Evolutionary conservation across 768 basidiomycete species (phyloP), one percentile per base, ranked within the genome.

Genomic region (Hericium coralloides): DNA sequence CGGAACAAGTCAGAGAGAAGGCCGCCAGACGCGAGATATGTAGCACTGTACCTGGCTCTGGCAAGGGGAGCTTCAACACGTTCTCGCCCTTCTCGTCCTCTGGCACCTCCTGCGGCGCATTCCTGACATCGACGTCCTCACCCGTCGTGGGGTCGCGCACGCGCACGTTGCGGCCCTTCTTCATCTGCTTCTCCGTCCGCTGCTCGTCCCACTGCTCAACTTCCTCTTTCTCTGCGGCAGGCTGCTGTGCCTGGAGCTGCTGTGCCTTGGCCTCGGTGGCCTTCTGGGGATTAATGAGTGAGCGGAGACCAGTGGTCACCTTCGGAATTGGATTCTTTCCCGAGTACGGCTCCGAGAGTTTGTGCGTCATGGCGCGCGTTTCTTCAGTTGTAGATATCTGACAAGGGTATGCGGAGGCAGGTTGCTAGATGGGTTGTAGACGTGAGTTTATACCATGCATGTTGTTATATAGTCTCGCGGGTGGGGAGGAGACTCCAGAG

Each of bases 141-240:
- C 78, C 79, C 4, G 79, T 80, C 23, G 72, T 71, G 0, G 80
- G 80, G 59, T 80, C 79, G 53, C 70, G 67, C n/a, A 77, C 76
- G 39, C 60, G 66, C 67, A 70, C 65, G 31, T 53, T 60, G 52
- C 63, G 60, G 25, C 70, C 70, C 55, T 70, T 67, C 15, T 64
- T 61, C 39, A 71, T 65, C 56, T 60, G 53, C 20, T 56, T 49
- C 59, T 63, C 61, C 62, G 65, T 60, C 39, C 67, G 67, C 17
- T 60, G 56, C 45, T 56, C 17, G 12, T 15, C n/a, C 39, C 39
- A 41, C 39, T 10, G 12, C 39, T 10, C 39, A n/a, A n/a, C 14
- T 18, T 43, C 41, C 41, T 43, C 45, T 2, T 55, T 61, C 18
- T 41, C 41, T 43, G 2, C 18, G 22, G 39, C 17, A 17, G 22